phyloP scores from a whole-genome alignment of 768 basidiomycete genomes.

The Strobilomyces dryophilus region DNA sequence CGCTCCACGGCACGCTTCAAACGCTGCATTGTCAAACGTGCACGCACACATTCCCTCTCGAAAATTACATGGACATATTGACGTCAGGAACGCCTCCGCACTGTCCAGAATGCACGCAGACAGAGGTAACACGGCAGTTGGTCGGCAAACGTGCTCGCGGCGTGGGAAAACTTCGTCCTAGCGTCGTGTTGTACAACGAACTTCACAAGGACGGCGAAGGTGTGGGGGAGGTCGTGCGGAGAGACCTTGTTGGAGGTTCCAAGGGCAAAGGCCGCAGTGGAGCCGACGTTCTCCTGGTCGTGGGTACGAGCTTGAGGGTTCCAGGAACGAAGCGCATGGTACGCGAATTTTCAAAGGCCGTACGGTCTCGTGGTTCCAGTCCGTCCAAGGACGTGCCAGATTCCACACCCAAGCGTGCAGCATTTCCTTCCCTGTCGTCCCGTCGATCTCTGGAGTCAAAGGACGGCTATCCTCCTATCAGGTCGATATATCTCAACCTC shows the following conservation, averaged over 20 bases:
- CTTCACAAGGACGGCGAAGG: slow-evolving; percentile 81
- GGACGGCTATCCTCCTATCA: slow-evolving; percentile 54
- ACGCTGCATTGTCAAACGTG: slow-evolving; percentile 79
- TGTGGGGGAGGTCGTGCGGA: slow-evolving; percentile 79
- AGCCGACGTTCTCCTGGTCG: slow-evolving; percentile 83
- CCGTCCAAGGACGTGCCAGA: slow-evolving; percentile 32
- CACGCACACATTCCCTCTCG: slow-evolving; percentile 65
- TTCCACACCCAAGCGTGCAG: slow-evolving; percentile 25
- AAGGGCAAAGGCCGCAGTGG: slow-evolving; percentile 65
- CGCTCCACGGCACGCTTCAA: slow-evolving; percentile 84
- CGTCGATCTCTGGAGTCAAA: slow-evolving; percentile 30
- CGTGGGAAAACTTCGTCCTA: slow-evolving; percentile 76
- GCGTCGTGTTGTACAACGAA: slow-evolving; percentile 90
- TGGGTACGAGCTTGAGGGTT: slow-evolving; percentile 84
- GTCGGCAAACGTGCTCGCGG: slow-evolving; percentile 77
- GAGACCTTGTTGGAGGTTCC: slow-evolving; percentile 70
- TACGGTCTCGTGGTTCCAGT: slow-evolving; percentile 46
- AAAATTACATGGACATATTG: slow-evolving; percentile 56
- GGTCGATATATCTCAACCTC: slow-evolving; percentile 77
- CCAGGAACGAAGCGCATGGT: slow-evolving; percentile 92
- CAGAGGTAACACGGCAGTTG: slow-evolving; percentile 65
- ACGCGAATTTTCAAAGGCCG: slow-evolving; percentile 79
- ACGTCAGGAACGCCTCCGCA: slow-evolving; percentile 58
- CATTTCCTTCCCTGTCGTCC: slow-evolving; percentile 47
- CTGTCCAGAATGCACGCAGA: slow-evolving; percentile 75